Evolutionary conservation across 192 early-diverging fungal species (phyloP), one percentile per base, ranked within the genome.

Genomic region (Coemansia sp.): DNA sequence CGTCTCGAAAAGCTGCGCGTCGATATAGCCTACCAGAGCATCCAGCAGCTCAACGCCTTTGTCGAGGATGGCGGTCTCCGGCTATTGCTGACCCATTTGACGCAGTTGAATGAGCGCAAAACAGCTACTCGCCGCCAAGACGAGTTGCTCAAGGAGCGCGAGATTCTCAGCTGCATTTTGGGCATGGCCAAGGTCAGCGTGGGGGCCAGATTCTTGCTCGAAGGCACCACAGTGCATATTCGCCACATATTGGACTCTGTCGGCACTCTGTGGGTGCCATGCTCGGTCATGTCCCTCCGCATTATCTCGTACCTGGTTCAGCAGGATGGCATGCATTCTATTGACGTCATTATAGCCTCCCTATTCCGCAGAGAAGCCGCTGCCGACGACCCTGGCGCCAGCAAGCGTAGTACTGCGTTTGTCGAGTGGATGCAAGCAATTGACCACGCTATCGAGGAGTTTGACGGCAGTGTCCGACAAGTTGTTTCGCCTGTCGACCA

Each of bases 381-480:
- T 24, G 33, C 54, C 27, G 63, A 67, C 44, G 34, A 38, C 61
- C 20, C 34, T 3, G 34, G 36, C 60, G 16, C 66, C 31, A 8
- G 33, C n/a, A 68, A 66, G 51, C 76, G 77, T 22, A 43, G 60
- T 24, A 65, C 74, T 43, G 59, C 71, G 1, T 84, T 84, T 71
- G 67, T 41, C 74, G 76, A 76, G 71, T 84, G 81, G 81, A 84
- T 84, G 81, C 76, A 78, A 3, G 33, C 72, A 16, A 36, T 83
- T n/a, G 80, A 78, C 36, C 68, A 47, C 16, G 75, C 73, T n/a
- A 6, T 75, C 10, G 71, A 36, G 11, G 76, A 74, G 31, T 80
- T 76, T 55, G 42, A 31, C 6, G 33, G 44, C 59, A 38, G 7
- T 38, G 36, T 20, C 46, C n/a, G 68, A 38, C n/a, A 0, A 6